Evolutionary conservation across 129 eudicot genomes (phyloP), one percentile per base, ranked within the genome.

Genomic region (Saussurea involucrata): DNA sequence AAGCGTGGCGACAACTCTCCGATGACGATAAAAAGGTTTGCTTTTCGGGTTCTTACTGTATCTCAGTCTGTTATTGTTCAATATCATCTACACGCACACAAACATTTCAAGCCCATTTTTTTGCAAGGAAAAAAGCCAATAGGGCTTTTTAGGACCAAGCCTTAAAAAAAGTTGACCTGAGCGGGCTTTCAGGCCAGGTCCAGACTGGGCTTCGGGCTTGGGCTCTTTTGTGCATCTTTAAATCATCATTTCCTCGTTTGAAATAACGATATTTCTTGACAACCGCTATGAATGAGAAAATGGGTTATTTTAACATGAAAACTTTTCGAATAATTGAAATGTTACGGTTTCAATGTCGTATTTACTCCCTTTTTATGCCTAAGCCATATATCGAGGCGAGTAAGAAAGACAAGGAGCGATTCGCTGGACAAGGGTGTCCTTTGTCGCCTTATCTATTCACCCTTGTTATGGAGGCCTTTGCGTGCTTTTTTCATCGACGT

Each of bases 381-480:
- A 75, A 88, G 96, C 91, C 89, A 17, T 90, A 84, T 69, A 27
- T 86, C 2, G 91, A 88, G 63, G 96, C 87, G 53, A 80, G 89
- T 77, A 86, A 69, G 69, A 80, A 73, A 69, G 96, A 90, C 86
- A 88, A 74, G 78, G 91, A 88, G 68, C 84, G 96, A 66, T 90
- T 58, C 33, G 66, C 2, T 40, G 76, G 83, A 75, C n/a, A n/a
- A n/a, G n/a, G n/a, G n/a, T n/a, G n/a, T n/a, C n/a, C n/a, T n/a
- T n/a, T n/a, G n/a, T n/a, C n/a, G n/a, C n/a, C n/a, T n/a, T n/a
- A n/a, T n/a, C n/a, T n/a, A n/a, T n/a, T n/a, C n/a, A n/a, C n/a
- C n/a, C n/a, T n/a, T n/a, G n/a, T n/a, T n/a, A n/a, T n/a, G n/a
- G n/a, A n/a, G n/a, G n/a, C n/a, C n/a, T n/a, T n/a, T n/a, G n/a